Evolutionary conservation across 1,139 yeast genomes (phyloP), one percentile per base, ranked within the genome.

Genomic region (Kurtzmaniella quercitrusa): DNA sequence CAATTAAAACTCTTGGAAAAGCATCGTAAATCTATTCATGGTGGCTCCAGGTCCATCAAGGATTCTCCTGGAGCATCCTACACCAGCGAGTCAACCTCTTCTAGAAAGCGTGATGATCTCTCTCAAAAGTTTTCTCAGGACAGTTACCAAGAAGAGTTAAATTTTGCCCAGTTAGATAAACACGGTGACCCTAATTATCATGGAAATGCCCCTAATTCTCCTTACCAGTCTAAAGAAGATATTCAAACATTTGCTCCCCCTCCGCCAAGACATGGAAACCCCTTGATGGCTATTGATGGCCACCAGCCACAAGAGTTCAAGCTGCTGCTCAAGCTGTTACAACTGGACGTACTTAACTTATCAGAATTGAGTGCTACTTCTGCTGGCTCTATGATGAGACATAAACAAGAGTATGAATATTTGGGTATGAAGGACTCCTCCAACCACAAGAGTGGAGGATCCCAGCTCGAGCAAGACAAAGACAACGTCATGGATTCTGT

Each of bases 301-400:
- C 25, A 36, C n/a, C 25, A 36, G 21, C 16, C 15, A 18, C 18
- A 15, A 14, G 19, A 34, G 8, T 31, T 36, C 27, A 70, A 68
- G 44, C 67, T 65, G 46, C 71, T 77, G 0, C 60, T 70, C 47
- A 67, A 71, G 47, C 69, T 75, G 7, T 58, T 73, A 39, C 77
- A 72, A 51, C 70, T 76, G 55, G 78, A 73, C 50, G 78, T 73
- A 7, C 65, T 73, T 50, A 73, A 73, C 48, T 58, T 73, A 47
- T 75, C 81, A 38, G 93, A 86, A 57, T 77, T 86, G 46, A 85
- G 94, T 66, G 95, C 95, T 3, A 87, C 95, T 0, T 85, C 94
- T 54, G 96, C 96, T 2, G 95, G 95, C 0, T 86, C 95, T 11
- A 81, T 82, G 49, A 79, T 82, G 43, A 76, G 95, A 55, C 93